Percentiles rank a stretch among this genome's conserved stretches.
Conservation (phyloP, 768 basidiomycete species). For the Amanita pallidorosea region DNA sequence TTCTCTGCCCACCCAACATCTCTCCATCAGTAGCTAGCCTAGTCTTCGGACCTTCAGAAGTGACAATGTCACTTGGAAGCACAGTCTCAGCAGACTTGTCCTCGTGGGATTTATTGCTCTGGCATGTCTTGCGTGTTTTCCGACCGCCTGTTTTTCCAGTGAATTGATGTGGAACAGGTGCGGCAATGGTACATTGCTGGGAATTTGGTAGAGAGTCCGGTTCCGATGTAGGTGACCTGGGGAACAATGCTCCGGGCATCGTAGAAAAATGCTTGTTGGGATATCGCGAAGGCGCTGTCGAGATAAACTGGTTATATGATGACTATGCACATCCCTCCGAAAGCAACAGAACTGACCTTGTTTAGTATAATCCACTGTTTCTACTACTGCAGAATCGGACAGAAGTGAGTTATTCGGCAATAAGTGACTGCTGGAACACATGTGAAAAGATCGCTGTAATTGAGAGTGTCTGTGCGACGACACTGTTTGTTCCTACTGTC, state of each 20-base stretch:
- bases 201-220: constrained; percentile 14
- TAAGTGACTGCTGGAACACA: too few species aligned
- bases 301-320: constrained; percentile 16
- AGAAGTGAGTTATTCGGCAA: not conserved
- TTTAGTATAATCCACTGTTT: not conserved
- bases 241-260: constrained; percentile 76
- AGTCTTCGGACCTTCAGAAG: not conserved
- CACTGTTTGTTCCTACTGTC: not conserved
- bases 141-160: too few species aligned
- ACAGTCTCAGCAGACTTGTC: too few species aligned
- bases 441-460: not conserved
- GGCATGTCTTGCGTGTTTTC: too few species aligned
- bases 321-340: not conserved
- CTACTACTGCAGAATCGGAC: not conserved
- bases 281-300: constrained; percentile 19
- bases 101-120: too few species aligned
- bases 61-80: too few species aligned
- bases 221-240: constrained; percentile 59
- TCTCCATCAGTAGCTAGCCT: not conserved
- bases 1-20: too few species aligned
- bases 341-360: not conserved
- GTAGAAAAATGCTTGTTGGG: constrained; percentile 35
- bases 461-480: not conserved
- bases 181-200: not conserved
- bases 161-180: not conserved